Percentiles rank a stretch among this genome's conserved stretches.
phyloP scores from a whole-genome alignment of 108 stramenopile genomes.

The Chaetoceros muelleri region DNA sequence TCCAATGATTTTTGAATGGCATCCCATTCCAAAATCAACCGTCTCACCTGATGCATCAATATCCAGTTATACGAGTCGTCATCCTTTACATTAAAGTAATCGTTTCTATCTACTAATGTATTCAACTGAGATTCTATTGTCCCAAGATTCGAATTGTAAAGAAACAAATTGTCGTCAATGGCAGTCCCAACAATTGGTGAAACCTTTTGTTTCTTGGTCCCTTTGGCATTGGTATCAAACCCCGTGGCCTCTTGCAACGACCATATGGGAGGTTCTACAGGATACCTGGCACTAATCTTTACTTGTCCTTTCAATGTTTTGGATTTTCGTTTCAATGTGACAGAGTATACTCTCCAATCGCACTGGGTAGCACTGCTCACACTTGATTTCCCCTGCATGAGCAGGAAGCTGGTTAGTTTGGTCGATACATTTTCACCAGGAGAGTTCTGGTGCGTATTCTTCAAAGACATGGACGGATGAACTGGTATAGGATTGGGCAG shows the following conservation, averaged over 20 bases:
- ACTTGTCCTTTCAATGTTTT: constrained; percentile 32
- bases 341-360: constrained; percentile 16
- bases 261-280: constrained; percentile 44
- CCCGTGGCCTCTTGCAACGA: constrained; percentile 25
- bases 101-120: constrained; percentile 41
- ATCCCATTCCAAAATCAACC: constrained; percentile 38
- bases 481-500: constrained; percentile 15
- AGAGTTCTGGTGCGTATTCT: too few species aligned
- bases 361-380: not conserved
- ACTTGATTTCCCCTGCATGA: constrained; percentile 20
- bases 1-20: too few species aligned
- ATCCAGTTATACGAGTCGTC: constrained; percentile 63
- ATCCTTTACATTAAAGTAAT: constrained; percentile 25
- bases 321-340: constrained; percentile 30
- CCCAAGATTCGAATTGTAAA: constrained; percentile 20
- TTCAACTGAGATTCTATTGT: constrained; percentile 26
- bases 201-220: not conserved
- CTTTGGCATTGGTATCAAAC: constrained; percentile 12
- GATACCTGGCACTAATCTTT: constrained; percentile 39
- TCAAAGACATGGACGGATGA: constrained; percentile 22
- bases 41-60: constrained; percentile 43
- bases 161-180: constrained; percentile 4
- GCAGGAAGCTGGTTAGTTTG: constrained; percentile 15
- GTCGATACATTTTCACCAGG: constrained; percentile 5
- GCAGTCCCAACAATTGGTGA: not conserved